Evolutionary conservation across 192 early-diverging fungal species (phyloP), one percentile per base, ranked within the genome.

Genomic region (Coemansia sp.): DNA sequence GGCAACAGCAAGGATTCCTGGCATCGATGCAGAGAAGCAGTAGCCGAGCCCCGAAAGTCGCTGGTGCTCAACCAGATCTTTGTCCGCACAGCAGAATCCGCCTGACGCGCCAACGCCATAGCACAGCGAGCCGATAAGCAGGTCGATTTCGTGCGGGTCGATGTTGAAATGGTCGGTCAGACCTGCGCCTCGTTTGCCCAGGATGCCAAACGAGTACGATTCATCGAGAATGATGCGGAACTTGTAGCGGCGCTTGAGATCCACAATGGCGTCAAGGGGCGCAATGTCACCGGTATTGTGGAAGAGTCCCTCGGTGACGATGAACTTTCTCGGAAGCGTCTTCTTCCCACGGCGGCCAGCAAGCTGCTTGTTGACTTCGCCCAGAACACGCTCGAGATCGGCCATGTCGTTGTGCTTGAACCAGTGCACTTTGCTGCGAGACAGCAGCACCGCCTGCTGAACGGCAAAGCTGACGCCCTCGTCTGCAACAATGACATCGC

Each of bases 371-470:
- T 91, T 78, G 57, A 98, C 87, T 45, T 92, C 87, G 58, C 86
- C 63, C 56, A 99, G 80, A 21, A 97, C 85, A 48, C 88, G 89
- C 74, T 99, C 94, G 18, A 99, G 78, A 69, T 99, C 95, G 9
- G 88, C 84, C 92, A 99, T 92, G 71, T 99, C 95, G 75, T 99
- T 97, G 85, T 99, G 97, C 69, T 96, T 96, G 75, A 88, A 99
- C 83, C 86, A 96, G 67, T 89, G 88, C 58, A 99, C 87, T 72
- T 85, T 91, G 62, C 92, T 94, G 46, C 97, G 85, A n/a, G 95
- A 95, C 48, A 97, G 91, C 66, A 89, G 87, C 13, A 93, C 85
- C 21, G 94, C 95, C 71, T 95, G 94, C 66, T 96, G 93, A 54
- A 96, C 84, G 3, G 94, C 86, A 85, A 97, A 95, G 71, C 84